Base-by-base conservation (phyloP, 1,284 basidiomycete species). In the Fomitopsis palustris region DNA sequence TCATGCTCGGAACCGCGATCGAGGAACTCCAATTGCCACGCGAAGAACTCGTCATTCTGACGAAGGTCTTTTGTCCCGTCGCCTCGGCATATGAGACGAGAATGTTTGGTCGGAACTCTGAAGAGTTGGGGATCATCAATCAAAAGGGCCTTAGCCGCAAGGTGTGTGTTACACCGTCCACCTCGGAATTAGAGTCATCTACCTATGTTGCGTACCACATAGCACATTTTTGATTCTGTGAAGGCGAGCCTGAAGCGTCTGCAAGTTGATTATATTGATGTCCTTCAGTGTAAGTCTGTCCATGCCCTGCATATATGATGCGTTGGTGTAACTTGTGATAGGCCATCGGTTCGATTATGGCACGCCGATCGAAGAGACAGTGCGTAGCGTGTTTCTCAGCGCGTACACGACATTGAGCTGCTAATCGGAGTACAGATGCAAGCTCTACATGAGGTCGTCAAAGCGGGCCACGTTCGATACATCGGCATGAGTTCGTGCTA, bases 401-500 rank as follows among this genome's bases (percentile, higher is more conserved):
- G n/a, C 2, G 16, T 37, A 16, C 7, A 2, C 9, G 25, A 12
- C 19, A 29, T 10, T 16, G 21, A 47, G 25, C 7, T 37, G 7
- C n/a, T n/a, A n/a, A n/a, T n/a, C n/a, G n/a, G n/a, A n/a, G 3
- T 17, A 10, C 21, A 64, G 56, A 67, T 90, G 87, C 81, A 85
- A 73, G 87, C 87, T 3, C 77, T 89, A 1, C 84, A 88, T 63
- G 87, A 88, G 61, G 81, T 89, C 21, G 85, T 88, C 19, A 70
- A 87, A 67, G 78, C 78, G 0, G 87, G 87, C 3, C 82, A 81
- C 60, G 87, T 82, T 14, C 77, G 86, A 12, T 90, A 90, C 72
- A 81, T 89, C 58, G 87, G 88, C 49, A 87, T 85, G 85, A 79
- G 76, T 31, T 77, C 74, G 7, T 73, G 72, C 61, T 66, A 60